phyloP scores from a whole-genome alignment of 805 yeast species.

The Saccharomyces cerevisiae region DNA sequence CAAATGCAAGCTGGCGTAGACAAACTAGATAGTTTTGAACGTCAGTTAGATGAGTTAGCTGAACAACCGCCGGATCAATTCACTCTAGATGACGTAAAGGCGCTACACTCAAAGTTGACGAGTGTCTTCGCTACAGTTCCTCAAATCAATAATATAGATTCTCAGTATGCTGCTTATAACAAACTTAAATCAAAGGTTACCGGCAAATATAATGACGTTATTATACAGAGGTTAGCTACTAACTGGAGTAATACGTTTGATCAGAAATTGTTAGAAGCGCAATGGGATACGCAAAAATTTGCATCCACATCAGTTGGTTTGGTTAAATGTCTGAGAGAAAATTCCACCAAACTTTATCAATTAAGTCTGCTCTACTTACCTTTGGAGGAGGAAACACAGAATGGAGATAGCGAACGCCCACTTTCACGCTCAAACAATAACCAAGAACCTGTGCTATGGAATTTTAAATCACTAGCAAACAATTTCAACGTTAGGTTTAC shows the following conservation, averaged over 20 bases:
- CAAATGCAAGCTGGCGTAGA: slow-evolving; percentile 2
- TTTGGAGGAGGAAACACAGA: not conserved
- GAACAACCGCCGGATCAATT: not conserved
- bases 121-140: not conserved
- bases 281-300: slow-evolving; percentile 27
- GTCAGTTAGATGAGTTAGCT: slow-evolving; percentile 2
- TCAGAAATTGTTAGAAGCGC: slow-evolving; percentile 15
- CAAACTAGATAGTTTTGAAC: slow-evolving; percentile 2
- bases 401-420: not conserved
- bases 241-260: slow-evolving; percentile 10
- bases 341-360: slow-evolving; percentile 16
- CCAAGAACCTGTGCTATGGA: slow-evolving; percentile 31
- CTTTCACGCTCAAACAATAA: not conserved
- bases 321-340: slow-evolving; percentile 10
- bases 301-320: slow-evolving; percentile 10
- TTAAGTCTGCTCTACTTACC: slow-evolving; percentile 12
- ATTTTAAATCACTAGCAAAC: slow-evolving; percentile 37
- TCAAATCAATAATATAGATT: not conserved
- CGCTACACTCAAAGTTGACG: slow-evolving; percentile 5
- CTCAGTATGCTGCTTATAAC: not conserved
- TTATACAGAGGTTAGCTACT: slow-evolving; percentile 9
- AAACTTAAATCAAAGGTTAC: not conserved
- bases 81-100: slow-evolving; percentile 4
- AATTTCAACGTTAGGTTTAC: slow-evolving; percentile 43
- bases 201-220: slow-evolving; percentile 7